Base-by-base conservation (phyloP, 2,329 filamentous ascomycete species). In the Fusarium concolor region DNA sequence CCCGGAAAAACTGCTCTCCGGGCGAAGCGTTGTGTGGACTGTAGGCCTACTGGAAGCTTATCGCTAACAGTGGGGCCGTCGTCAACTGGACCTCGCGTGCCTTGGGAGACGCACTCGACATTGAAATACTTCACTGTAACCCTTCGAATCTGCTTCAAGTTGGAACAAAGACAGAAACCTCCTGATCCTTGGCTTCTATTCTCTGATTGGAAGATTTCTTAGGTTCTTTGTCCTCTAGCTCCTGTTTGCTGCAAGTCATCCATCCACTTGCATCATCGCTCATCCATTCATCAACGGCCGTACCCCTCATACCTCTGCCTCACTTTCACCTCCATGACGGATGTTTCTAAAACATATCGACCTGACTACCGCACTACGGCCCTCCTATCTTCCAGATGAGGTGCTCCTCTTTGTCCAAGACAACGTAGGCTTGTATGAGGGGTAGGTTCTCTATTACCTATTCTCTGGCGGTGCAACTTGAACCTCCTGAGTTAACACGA, bases 261-360 rank as follows among this genome's bases (percentile, higher is more conserved):
- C 62, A n/a, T 38, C 39, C 54, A 60, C 53, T 70, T 69, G 66
- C 66, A 70, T 70, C 66, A 70, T 70, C 46, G 22, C 41, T 70
- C 57, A 55, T 43, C 56, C 41, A 56, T 51, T 42, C 38, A 54
- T 44, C 52, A 41, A 31, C 18, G 26, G 22, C 35, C 51, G 56
- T 42, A 43, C 37, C 37, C 35, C 54, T 46, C 42, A 24, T 46
- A 26, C 26, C 26, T 60, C 50, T 56, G 37, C 37, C 58, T 41
- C 31, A 31, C 41, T 44, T 35, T 38, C 82, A 81, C 78, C 53
- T 57, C 55, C 41, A 84, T 87, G 83, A 91, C 93, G 92, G 86
- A 98, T 98, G 95, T 97, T 97, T 88, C 86, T 97, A 86, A 95
- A 96, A 86, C 89, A 92, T 75, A 87, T 98, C 79, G 95, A 99